phyloP scores from a whole-genome alignment of 192 early-diverging fungal genomes.

The Lobosporangium transversale region DNA sequence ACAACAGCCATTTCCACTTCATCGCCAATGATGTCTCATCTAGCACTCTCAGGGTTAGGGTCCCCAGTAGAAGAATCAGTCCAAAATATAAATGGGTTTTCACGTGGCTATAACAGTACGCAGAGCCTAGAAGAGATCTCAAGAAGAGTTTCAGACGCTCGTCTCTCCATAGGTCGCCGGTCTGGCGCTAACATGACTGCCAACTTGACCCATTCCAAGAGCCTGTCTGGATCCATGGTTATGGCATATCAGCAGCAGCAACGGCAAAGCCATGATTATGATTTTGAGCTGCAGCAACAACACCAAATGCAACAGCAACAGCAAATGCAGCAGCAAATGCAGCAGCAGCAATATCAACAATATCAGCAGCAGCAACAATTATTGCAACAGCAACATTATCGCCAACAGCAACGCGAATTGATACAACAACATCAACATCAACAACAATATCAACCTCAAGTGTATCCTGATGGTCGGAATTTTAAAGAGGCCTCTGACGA shows the following conservation, averaged over 20 bases:
- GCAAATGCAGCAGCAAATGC: slow-evolving; percentile 18
- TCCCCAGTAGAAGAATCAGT: not conserved
- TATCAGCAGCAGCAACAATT: slow-evolving; percentile 29
- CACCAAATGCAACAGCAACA: slow-evolving; percentile 23
- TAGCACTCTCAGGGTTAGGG: not conserved
- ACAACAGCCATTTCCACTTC: slow-evolving; percentile 8
- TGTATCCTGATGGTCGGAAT: slow-evolving; percentile 27
- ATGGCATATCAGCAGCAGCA: slow-evolving; percentile 34
- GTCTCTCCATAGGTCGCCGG: slow-evolving; percentile 48
- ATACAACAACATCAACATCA: slow-evolving; percentile 35
- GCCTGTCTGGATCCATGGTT: slow-evolving; percentile 30
- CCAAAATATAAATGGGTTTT: too few species aligned
- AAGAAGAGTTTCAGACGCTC: slow-evolving; percentile 30
- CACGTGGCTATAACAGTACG: slow-evolving; percentile 30
- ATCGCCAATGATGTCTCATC: not conserved
- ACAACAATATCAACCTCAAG: slow-evolving; percentile 28
- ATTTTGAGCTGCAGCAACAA: slow-evolving; percentile 42
- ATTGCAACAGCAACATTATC: slow-evolving; percentile 25
- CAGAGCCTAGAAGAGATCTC: slow-evolving; percentile 27
- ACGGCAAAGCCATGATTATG: slow-evolving; percentile 11
- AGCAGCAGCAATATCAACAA: slow-evolving; percentile 36
- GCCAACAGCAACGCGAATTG: slow-evolving; percentile 18
- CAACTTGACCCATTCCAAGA: slow-evolving; percentile 36
- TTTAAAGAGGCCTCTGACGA: slow-evolving; percentile 54
- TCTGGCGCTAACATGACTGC: slow-evolving; percentile 21